Percentiles rank a stretch among this genome's conserved stretches.
phyloP scores from a whole-genome alignment of 768 basidiomycete species.

The Coprinellus micaceus region DNA sequence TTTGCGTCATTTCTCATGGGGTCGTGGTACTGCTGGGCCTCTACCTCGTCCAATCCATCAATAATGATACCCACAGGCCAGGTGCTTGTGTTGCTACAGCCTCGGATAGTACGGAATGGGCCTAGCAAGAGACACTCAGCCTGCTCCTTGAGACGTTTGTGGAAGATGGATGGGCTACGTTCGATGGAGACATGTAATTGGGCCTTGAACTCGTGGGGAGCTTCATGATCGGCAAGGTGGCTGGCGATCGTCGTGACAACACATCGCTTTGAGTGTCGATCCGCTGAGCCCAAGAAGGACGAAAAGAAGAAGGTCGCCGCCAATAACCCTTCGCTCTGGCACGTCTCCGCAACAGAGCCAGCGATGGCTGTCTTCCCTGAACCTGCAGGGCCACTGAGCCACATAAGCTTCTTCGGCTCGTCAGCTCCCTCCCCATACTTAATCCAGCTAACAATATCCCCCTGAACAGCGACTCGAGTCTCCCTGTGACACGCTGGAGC shows the following conservation, averaged over 20 bases:
- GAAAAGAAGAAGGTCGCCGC: too few species aligned
- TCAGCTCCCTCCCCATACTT: not conserved
- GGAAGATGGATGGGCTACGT: not conserved
- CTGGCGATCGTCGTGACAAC: constrained; percentile 1
- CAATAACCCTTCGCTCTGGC: not conserved
- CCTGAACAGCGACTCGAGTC: not conserved
- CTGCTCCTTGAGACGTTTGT: not conserved
- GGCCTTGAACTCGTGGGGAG: not conserved
- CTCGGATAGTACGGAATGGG: not conserved
- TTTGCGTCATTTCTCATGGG: not conserved
- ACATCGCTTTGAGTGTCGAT: not conserved
- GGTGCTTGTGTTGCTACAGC: too few species aligned
- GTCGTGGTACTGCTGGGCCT: not conserved
- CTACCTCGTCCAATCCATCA: too few species aligned
- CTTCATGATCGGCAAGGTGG: not conserved
- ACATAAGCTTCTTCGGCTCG: not conserved
- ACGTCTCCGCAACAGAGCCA: constrained; percentile 8
- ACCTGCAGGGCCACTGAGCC: constrained; percentile 10
- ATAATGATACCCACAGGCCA: constrained; percentile 2
- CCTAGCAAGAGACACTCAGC: not conserved
- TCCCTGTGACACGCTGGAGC: too few species aligned
- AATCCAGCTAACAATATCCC: constrained; percentile 6
- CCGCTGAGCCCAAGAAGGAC: not conserved
- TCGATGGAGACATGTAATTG: not conserved
- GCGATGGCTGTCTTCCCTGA: constrained; percentile 10